Evolutionary conservation across 164 flowering plant genomes (phyloP).

Genomic region (Kingdonia uniflora): DNA sequence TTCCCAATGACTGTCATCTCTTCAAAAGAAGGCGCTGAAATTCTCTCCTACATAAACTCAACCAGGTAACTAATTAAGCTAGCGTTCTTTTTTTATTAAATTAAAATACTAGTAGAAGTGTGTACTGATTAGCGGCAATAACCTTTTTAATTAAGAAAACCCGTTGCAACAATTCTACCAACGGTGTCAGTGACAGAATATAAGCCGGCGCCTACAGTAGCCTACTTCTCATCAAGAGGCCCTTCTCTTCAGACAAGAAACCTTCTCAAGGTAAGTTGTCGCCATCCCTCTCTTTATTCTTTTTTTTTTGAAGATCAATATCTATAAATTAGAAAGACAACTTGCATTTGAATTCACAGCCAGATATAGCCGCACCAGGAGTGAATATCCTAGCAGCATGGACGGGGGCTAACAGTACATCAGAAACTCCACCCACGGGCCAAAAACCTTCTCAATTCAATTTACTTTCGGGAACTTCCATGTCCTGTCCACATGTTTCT

Average conservation of each 20-base stretch:
- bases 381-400: constrained; percentile 79
- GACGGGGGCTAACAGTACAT: constrained; percentile 35
- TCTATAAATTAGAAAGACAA: neutral
- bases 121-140: no score
- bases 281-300: neutral
- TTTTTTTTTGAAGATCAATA: neutral
- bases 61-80: constrained; percentile 35
- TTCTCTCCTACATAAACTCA: constrained; percentile 57
- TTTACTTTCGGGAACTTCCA: constrained; percentile 75
- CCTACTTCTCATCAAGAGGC: constrained; percentile 73
- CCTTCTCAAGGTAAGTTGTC: constrained; percentile 55
- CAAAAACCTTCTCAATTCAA: constrained; percentile 41
- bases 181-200: constrained; percentile 29
- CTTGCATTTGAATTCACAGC: constrained; percentile 32
- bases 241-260: constrained; percentile 38
- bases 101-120: no score
- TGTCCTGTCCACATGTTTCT: constrained; percentile 85
- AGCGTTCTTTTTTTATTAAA: no score
- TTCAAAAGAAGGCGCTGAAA: constrained; percentile 26
- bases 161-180: constrained; percentile 61
- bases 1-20: constrained; percentile 46
- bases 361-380: constrained; percentile 86
- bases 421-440: constrained; percentile 23
- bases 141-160: constrained; percentile 21
- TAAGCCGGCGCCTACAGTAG: constrained; percentile 51